Percentiles rank a stretch among this genome's conserved stretches.
Conservation (phyloP, 345 rosid genomes). For the Eucalyptus caleyi region DNA sequence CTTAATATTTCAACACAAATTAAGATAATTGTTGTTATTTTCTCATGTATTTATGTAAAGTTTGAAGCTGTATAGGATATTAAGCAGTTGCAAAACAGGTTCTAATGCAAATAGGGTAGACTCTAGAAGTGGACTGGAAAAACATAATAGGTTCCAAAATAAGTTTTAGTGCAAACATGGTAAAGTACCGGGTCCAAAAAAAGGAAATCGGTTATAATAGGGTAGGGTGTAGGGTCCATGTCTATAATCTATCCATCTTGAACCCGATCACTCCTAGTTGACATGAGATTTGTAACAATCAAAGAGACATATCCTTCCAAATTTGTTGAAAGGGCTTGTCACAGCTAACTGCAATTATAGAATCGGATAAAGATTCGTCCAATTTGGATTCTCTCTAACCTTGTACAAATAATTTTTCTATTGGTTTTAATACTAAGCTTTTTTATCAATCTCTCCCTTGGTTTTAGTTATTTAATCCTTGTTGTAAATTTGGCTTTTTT, state of each 20-base stretch:
- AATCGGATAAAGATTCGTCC: neutral
- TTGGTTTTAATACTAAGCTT: neutral
- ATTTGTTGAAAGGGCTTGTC: neutral
- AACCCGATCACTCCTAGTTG: fast-evolving
- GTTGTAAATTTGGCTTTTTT: too few species aligned
- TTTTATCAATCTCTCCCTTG: too few species aligned
- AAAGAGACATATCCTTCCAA: neutral
- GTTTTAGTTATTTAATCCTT: too few species aligned
- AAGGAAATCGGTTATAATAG: fast-evolving
- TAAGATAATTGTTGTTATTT: too few species aligned
- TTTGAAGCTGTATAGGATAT: too few species aligned
- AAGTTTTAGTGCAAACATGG: too few species aligned
- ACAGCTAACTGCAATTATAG: neutral
- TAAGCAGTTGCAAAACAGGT: fast-evolving
- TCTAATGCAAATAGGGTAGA: too few species aligned
- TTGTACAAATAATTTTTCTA: neutral
- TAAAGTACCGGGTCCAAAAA: too few species aligned
- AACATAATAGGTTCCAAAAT: too few species aligned
- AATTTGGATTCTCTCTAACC: neutral
- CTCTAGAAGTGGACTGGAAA: fast-evolving
- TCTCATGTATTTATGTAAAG: too few species aligned
- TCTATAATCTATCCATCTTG: too few species aligned
- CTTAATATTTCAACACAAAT: too few species aligned
- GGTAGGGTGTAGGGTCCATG: fast-evolving
- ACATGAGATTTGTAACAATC: neutral